Percentiles rank a stretch among this genome's conserved stretches.
These are phyloP conservation scores for Trichoderma polysporum DNA, from an alignment of 2,329 filamentous ascomycete species.

Conservation along the genomic window DNA sequence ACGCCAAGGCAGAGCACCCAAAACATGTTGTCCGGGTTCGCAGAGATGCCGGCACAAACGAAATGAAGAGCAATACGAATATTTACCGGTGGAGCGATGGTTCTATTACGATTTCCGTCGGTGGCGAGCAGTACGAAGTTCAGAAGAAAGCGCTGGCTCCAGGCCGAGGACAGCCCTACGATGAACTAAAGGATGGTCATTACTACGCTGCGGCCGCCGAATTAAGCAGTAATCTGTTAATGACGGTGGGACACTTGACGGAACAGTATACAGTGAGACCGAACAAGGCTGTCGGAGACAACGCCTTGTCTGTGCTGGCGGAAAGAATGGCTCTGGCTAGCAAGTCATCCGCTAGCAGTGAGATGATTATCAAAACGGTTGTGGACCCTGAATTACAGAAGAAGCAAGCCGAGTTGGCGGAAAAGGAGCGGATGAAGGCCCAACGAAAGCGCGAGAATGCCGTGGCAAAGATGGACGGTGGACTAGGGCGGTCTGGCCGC, in stretches of 20 bases:
- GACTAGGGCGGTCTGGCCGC: conserved; percentile 49
- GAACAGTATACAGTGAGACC: conserved; percentile 69
- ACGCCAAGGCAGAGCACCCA: conserved; percentile 54
- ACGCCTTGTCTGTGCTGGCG: conserved; percentile 67
- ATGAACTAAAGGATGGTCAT: conserved; percentile 68
- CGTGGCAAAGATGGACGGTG: conserved; percentile 62
- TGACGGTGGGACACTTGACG: conserved; percentile 73
- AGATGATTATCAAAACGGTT: conserved; percentile 68
- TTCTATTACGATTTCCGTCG: conserved; percentile 72
- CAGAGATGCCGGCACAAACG: conserved; percentile 62
- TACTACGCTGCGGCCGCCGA: conserved; percentile 75
- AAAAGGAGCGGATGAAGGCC: conserved; percentile 69
- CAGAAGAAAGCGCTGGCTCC: conserved; percentile 69
- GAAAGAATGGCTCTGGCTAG: conserved; percentile 65
- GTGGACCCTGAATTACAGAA: conserved; percentile 75
- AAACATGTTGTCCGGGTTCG: conserved; percentile 69
- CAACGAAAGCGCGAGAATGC: conserved; percentile 68
- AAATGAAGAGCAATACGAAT: conserved; percentile 72
- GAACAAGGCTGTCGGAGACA: conserved; percentile 66
- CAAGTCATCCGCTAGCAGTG: conserved; percentile 54
- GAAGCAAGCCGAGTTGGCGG: conserved; percentile 69
- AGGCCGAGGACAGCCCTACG: conserved; percentile 57
- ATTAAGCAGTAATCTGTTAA: conserved; percentile 64
- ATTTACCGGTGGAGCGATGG: conserved; percentile 79
- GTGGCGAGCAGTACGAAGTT: conserved; percentile 73